Evolutionary conservation across 495 filamentous ascomycete genomes (phyloP), one percentile per base, ranked within the genome.

Genomic region (Cercophora samala): DNA sequence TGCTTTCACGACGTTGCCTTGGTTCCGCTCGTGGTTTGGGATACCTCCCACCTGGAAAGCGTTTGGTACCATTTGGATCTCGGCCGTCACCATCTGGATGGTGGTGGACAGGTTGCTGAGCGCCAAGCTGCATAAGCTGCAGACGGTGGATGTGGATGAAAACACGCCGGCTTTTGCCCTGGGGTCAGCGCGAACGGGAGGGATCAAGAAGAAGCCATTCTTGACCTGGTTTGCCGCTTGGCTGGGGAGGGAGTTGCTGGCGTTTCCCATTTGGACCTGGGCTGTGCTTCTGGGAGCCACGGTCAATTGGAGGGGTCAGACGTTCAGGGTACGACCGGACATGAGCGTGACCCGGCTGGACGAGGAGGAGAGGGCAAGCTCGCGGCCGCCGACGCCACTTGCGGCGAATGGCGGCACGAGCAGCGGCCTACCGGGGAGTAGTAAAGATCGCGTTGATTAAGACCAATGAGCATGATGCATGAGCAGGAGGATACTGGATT

Each of bases 261-360:
- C 96, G 0, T 80, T 94, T 26, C 92, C 92, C 5, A 91, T 99
- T 60, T 98, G 95, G 95, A 80, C 77, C 3, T 90, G 88, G 87
- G 93, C 94, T 17, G 88, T 97, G 22, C 88, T 88, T 69, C 89
- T 93, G 63, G 96, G 91, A 4, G 87, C 87, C 37, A 93, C 87
- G 26, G 92, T 98, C 13, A 85, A 86, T 64, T 98, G 96, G 96
- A 83, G 95, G 42, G 93, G 93, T 0, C 86, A 87, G 69, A 84
- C 81, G 24, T 98, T 98, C 76, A 85, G 86, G 74, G 93, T 99
- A 15, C 85, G 90, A 4, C 81, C 88, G 70, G 91, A 97, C 77
- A 96, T 93, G 86, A 91, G 84, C 67, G 93, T 95, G 19, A 77
- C 80, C 11, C 79, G 81, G 63, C 72, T 86, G 23, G 75, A 72